Evolutionary conservation across 2,329 filamentous ascomycete species (phyloP).

Genomic region (Ceratocystis variospora): DNA sequence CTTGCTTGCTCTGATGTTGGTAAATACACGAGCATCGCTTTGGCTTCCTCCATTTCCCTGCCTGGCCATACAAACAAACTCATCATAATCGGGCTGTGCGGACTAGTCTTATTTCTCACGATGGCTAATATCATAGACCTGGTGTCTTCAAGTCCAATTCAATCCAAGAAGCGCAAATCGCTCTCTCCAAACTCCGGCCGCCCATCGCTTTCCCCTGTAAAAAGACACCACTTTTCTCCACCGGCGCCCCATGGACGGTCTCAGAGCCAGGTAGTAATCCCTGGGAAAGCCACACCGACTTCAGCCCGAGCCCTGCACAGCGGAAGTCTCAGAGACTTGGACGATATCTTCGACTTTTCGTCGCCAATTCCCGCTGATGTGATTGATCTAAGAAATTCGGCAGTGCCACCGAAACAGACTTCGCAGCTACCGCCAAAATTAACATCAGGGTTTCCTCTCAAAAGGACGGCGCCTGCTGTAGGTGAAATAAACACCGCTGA

Average conservation of each 20-base stretch:
- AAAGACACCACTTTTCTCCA: background rate
- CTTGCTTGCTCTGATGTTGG: background rate
- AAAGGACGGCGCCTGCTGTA: background rate
- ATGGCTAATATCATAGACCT: slow-evolving; percentile 6
- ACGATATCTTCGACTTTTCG: background rate
- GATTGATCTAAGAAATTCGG: background rate
- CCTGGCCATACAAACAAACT: background rate
- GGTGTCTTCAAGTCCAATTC: slow-evolving; percentile 7
- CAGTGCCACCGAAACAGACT: background rate
- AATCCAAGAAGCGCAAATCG: background rate
- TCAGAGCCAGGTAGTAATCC: background rate
- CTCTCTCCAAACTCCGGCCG: background rate
- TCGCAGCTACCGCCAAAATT: background rate
- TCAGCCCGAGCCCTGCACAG: background rate
- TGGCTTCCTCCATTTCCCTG: background rate
- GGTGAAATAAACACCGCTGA: background rate
- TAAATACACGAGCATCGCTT: background rate
- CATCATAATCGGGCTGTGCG: background rate
- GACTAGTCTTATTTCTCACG: background rate
- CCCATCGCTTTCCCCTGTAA: background rate
- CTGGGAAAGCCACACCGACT: background rate
- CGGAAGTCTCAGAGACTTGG: background rate
- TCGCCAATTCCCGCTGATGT: background rate
- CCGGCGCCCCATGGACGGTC: background rate
- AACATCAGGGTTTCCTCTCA: background rate